Percentiles rank a stretch among this genome's conserved stretches.
These are phyloP conservation scores for Tulasnella sp. DNA, from an alignment of 768 basidiomycete genomes.

Conservation along the genomic window DNA sequence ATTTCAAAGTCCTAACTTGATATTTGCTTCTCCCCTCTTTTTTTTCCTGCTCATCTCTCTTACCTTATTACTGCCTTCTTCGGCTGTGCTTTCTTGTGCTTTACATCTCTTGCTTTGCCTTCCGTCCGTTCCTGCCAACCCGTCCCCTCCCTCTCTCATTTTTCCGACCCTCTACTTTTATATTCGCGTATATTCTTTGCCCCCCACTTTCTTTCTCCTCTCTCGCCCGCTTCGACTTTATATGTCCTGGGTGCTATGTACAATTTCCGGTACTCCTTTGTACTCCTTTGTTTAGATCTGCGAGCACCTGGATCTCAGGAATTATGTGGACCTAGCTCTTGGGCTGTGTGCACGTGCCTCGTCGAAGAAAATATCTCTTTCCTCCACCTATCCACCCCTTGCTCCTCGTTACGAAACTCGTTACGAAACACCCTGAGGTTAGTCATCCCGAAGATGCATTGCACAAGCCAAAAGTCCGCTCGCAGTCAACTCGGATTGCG, in stretches of 20 bases:
- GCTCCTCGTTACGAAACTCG: too few relatives aligned
- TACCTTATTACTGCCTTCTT: neutral
- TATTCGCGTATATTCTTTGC: neutral
- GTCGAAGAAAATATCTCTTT: neutral
- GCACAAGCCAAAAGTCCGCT: neutral
- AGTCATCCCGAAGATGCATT: neutral
- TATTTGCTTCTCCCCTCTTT: neutral
- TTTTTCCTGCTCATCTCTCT: neutral
- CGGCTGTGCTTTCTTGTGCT: neutral
- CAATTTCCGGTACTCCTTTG: neutral
- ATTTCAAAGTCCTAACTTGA: neutral
- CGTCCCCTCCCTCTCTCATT: neutral
- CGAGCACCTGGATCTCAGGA: neutral
- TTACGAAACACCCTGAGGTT: too few relatives aligned
- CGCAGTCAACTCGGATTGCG: neutral
- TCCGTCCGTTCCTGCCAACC: neutral
- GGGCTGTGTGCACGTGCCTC: neutral
- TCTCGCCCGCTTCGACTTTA: conserved; percentile 6
- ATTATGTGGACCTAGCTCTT: neutral
- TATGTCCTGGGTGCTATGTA: conserved; percentile 1
- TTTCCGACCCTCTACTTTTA: neutral
- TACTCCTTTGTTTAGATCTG: conserved; percentile 11
- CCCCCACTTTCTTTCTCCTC: neutral
- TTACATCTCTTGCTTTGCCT: neutral
- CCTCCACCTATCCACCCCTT: too few relatives aligned